Percentiles rank a stretch among this genome's conserved stretches.
Conservation (phyloP, 1,139 yeast species). For the Blastobotrys persicus region DNA sequence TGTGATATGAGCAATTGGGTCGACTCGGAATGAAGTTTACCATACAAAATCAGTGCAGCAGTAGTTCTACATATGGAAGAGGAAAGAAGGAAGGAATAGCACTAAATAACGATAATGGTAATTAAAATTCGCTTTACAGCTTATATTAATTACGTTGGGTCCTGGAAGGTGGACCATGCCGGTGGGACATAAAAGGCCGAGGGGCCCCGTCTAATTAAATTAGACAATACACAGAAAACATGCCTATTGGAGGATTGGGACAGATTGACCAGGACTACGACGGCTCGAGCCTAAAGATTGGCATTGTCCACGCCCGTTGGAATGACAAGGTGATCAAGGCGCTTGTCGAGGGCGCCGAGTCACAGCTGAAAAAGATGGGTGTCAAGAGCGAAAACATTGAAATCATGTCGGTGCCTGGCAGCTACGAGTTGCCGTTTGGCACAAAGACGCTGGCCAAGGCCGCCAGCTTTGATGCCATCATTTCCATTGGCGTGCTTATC, state of each 20-base stretch:
- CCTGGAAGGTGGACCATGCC: no score
- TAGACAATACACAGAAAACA: not conserved
- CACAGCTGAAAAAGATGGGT: slow-evolving; percentile 58
- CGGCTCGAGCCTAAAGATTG: slow-evolving; percentile 64
- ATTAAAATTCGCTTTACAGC: no score
- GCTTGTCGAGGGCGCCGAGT: slow-evolving; percentile 73
- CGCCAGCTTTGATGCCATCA: slow-evolving; percentile 70
- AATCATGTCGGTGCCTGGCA: slow-evolving; percentile 88
- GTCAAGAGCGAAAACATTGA: slow-evolving; percentile 74
- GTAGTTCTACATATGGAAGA: no score
- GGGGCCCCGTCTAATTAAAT: not conserved
- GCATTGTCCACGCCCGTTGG: slow-evolving; percentile 96
- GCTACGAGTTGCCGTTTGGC: slow-evolving; percentile 89
- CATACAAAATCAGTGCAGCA: no score
- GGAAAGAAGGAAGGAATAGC: no score
- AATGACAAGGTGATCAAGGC: slow-evolving; percentile 73
- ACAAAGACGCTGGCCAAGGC: slow-evolving; percentile 51
- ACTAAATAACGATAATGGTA: no score
- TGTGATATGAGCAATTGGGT: no score
- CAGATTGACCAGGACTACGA: slow-evolving; percentile 67
- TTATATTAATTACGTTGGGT: no score
- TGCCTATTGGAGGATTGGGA: slow-evolving; percentile 60
- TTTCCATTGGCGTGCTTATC: slow-evolving; percentile 91
- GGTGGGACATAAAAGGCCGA: not conserved
- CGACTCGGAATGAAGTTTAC: no score